Base-by-base conservation (phyloP, 2,329 filamentous ascomycete species). In the Mollisia scopiformis region DNA sequence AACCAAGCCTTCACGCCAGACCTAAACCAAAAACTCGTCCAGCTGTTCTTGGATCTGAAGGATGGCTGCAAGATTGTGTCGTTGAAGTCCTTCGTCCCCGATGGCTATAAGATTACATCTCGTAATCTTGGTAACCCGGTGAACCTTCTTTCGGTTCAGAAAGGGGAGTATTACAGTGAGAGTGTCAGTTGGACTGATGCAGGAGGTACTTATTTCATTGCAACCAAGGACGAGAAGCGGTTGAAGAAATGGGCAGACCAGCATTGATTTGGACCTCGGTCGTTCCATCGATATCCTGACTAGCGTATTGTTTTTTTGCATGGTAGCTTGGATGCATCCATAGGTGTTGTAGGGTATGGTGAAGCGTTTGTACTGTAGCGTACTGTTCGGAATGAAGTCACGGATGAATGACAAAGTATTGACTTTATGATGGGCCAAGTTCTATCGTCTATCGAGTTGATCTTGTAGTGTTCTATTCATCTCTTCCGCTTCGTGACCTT, bases 1-100 rank as follows among this genome's bases (percentile, higher is more conserved):
- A 99, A 99, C 77, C 93, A 98, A 77, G 95, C 93, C 2, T 99
- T 99, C 76, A 93, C 89, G 6, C 89, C 93, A 14, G 84, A 89
- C 68, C 84, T 97, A 58, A 99, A 98, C 76, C 89, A 92, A 72
- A 86, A 87, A 63, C 81, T 99, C 49, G 86, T 94, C 67, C 87
- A 92, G 69, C 92, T 96, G 79, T 98, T 99, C 72, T 80, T 99
- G 62, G 95, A 99, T 72, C 80, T 98, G 64, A 98, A 97, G 77
- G 84, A 91, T 57, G 94, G 94, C 2, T 93, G 91, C 76, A 90
- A 90, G 75, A 90, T 99, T 59, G 89, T 98, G 43, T 97, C 92
- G 55, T 83, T 99, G 61, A 96, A 95, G 77, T 93, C 90, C 1
- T 99, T 99, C 73, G 92, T 95, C 14, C 88, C 91, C 46, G 87